Evolutionary conservation across 2,329 filamentous ascomycete species (phyloP), one percentile per base, ranked within the genome.

Genomic region (Microcyclosporella mali): DNA sequence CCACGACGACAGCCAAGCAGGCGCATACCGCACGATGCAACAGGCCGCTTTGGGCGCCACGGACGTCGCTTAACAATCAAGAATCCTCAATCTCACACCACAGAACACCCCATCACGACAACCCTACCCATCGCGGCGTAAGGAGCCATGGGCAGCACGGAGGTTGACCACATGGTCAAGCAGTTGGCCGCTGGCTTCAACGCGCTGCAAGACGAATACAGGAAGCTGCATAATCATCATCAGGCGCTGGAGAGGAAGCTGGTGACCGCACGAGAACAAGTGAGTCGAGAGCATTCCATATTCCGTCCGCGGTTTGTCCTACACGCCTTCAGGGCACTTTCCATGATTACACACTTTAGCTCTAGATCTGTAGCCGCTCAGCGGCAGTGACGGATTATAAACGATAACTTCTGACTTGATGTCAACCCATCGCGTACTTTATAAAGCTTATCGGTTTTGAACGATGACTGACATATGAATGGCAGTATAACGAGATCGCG

Each of bases 351-450:
- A 59, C 45, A 44, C 37, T 30, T 71, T 71, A 72, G 70, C 69
- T 72, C 69, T 73, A 71, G 69, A 72, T 65, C 70, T 72, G 66
- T 62, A 74, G 69, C 62, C 65, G 64, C 54, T 53, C 41, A 34
- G 64, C 65, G 59, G 64, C 66, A 50, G 53, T 71, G 70, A 68
- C 59, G 66, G 68, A 68, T 53, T 62, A 65, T 66, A 60, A 69
- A 64, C 21, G 21, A 63, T 61, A 60, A 63, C 63, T 59, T 62
- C 67, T 70, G 66, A 70, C 49, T 33, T 45, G 30, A 41, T 40
- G 19, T 16, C 38, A 31, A 27, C 18, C 17, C 6, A 1, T 16
- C 27, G 32, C 40, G 25, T 32, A 19, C 14, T 30, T 29, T n/a
- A 25, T n/a, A 16, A 25, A 18, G 28, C n/a, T 3, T n/a, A 28